Percentiles rank a stretch among this genome's conserved stretches.
Conservation (phyloP, 352 stramenopile species). For the Globisporangium barbulae region DNA sequence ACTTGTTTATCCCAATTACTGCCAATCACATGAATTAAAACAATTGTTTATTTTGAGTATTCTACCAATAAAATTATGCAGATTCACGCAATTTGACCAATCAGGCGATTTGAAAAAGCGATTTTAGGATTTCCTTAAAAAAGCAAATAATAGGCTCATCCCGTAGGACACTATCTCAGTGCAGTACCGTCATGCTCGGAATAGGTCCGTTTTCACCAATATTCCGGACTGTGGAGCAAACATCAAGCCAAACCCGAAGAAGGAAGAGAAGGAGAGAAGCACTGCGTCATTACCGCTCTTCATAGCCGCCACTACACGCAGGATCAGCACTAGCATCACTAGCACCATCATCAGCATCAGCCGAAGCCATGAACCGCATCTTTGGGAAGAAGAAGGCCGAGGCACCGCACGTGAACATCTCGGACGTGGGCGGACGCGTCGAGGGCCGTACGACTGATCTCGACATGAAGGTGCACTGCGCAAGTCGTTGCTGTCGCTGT, state of each 20-base stretch:
- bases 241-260: not conserved
- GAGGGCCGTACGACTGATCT: constrained; percentile 73
- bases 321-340: not conserved
- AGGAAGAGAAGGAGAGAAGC: not conserved
- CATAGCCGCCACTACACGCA: not conserved
- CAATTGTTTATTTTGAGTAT: too few species aligned
- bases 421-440: constrained; percentile 72
- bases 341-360: not conserved
- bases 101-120: too few species aligned
- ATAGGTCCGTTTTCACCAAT: not conserved
- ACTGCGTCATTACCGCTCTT: not conserved
- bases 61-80: too few species aligned
- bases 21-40: too few species aligned
- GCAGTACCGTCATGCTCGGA: not conserved
- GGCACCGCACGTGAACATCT: constrained; percentile 65
- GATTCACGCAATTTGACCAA: too few species aligned
- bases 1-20: too few species aligned
- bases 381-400: constrained; percentile 85
- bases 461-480: constrained; percentile 63
- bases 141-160: too few species aligned
- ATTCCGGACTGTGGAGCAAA: not conserved
- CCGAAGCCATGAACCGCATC: constrained; percentile 54
- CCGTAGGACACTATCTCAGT: not conserved
- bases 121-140: too few species aligned
- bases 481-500: not conserved